A percentile compares a stretch with the other conserved stretches of the same genome.
These are phyloP conservation scores for Microcos paniculata DNA, from an alignment of 345 rosid genomes.

Conservation along the genomic window DNA sequence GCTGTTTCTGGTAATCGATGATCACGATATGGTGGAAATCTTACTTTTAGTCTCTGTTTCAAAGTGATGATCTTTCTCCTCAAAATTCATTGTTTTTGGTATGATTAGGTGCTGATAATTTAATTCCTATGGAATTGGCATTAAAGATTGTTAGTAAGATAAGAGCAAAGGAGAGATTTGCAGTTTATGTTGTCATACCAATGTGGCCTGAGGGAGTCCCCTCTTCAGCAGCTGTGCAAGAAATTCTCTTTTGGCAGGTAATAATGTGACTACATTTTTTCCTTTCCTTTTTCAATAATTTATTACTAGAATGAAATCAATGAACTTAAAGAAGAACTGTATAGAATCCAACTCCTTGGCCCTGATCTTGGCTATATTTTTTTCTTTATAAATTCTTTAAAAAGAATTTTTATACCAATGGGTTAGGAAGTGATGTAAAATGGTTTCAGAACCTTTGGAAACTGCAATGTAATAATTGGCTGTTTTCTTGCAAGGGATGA, in stretches of 20 bases:
- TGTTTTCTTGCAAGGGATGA: background rate
- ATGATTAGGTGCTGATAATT: conserved; percentile 79
- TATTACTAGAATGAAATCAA: background rate
- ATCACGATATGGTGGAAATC: background rate
- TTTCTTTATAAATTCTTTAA: background rate
- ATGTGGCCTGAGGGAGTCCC: conserved; percentile 96
- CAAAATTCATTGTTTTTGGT: background rate
- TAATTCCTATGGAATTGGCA: conserved; percentile 88
- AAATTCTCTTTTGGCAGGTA: conserved; percentile 95
- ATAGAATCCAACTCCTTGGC: background rate
- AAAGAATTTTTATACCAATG: background rate
- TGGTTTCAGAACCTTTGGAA: background rate
- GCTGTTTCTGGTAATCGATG: background rate
- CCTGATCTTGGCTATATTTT: background rate
- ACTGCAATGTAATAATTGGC: background rate
- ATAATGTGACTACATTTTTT: conserved; percentile 21
- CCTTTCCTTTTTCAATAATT: background rate
- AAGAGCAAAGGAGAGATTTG: conserved; percentile 70
- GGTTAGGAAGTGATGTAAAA: background rate
- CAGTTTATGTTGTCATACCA: conserved; percentile 74
- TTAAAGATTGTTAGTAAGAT: conserved; percentile 74
- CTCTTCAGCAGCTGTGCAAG: conserved; percentile 68
- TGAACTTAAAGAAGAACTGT: background rate
- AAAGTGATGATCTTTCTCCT: background rate
- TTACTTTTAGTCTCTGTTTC: background rate